phyloP scores from a whole-genome alignment of 169 alveolate species.

The Cryptosporidium ryanae region DNA sequence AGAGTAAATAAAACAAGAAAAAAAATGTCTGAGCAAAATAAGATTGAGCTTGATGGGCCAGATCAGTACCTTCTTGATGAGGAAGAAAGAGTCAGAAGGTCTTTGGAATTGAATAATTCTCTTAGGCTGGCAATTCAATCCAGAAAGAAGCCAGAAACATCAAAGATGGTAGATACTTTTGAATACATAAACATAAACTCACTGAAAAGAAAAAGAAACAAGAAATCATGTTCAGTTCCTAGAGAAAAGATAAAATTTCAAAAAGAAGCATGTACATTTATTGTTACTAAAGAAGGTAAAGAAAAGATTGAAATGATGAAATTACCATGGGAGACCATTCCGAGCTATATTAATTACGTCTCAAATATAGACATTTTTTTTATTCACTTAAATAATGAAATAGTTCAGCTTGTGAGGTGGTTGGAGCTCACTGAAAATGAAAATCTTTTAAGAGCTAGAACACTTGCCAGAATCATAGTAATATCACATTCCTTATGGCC shows the following conservation, averaged over 20 bases:
- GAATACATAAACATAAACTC: constrained; percentile 52
- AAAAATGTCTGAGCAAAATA: constrained; percentile 14
- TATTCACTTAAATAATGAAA: constrained; percentile 66
- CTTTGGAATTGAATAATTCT: constrained; percentile 27
- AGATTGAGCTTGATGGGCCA: constrained; percentile 55
- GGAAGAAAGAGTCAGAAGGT: constrained; percentile 28
- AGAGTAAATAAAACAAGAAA: neutral
- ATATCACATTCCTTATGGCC: constrained; percentile 75
- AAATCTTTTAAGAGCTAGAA: constrained; percentile 45
- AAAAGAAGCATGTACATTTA: neutral
- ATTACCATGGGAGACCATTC: constrained; percentile 65
- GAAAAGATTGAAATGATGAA: constrained; percentile 26
- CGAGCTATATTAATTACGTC: constrained; percentile 5
- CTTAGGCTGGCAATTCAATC: constrained; percentile 49
- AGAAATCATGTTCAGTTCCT: neutral
- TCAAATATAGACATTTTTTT: constrained; percentile 32
- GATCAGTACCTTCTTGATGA: constrained; percentile 64
- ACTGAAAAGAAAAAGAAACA: constrained; percentile 24
- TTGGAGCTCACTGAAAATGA: constrained; percentile 54
- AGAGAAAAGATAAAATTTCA: constrained; percentile 2
- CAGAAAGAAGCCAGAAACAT: constrained; percentile 60
- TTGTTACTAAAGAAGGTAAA: neutral
- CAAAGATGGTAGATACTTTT: constrained; percentile 54
- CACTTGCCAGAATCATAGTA: constrained; percentile 65
- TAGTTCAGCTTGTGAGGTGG: constrained; percentile 65